Evolutionary conservation across 2,329 filamentous ascomycete species (phyloP).

Genomic region (Metarhizium guizhouense): DNA sequence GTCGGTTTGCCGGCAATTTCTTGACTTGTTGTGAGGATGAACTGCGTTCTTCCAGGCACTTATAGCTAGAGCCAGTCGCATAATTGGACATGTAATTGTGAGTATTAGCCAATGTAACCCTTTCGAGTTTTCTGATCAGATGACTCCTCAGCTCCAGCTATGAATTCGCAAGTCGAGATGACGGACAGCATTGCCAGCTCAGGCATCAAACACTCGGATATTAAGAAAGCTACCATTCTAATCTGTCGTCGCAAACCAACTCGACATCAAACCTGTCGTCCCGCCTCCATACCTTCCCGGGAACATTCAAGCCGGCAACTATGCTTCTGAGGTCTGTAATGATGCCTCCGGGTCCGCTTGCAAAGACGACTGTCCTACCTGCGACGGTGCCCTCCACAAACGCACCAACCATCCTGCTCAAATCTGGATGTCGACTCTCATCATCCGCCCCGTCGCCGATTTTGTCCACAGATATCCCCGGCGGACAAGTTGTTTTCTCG

Average conservation of each 20-base stretch:
- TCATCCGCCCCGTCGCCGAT: constrained; percentile 18
- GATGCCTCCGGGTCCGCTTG: constrained; percentile 52
- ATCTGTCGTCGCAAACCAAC: constrained; percentile 50
- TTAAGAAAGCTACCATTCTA: constrained; percentile 34
- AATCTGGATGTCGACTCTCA: constrained; percentile 32
- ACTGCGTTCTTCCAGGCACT: no score
- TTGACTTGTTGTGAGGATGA: no score
- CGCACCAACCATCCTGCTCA: constrained; percentile 33
- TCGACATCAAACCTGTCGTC: constrained; percentile 46
- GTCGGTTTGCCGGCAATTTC: no score
- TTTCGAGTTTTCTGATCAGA: no score
- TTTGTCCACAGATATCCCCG: constrained; percentile 19
- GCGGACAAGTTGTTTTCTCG: background rate
- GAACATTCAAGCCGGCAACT: constrained; percentile 45
- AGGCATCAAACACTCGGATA: background rate
- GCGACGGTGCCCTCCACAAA: constrained; percentile 38
- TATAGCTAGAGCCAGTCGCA: no score
- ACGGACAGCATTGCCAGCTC: no score
- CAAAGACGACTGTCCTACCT: constrained; percentile 47
- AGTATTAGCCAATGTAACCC: no score
- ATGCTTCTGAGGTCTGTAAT: constrained; percentile 45
- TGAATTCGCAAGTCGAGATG: no score
- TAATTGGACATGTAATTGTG: no score
- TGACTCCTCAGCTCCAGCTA: no score
- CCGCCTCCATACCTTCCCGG: constrained; percentile 46